Evolutionary conservation across 768 basidiomycete genomes (phyloP).

Genomic region (Amanita exitialis): DNA sequence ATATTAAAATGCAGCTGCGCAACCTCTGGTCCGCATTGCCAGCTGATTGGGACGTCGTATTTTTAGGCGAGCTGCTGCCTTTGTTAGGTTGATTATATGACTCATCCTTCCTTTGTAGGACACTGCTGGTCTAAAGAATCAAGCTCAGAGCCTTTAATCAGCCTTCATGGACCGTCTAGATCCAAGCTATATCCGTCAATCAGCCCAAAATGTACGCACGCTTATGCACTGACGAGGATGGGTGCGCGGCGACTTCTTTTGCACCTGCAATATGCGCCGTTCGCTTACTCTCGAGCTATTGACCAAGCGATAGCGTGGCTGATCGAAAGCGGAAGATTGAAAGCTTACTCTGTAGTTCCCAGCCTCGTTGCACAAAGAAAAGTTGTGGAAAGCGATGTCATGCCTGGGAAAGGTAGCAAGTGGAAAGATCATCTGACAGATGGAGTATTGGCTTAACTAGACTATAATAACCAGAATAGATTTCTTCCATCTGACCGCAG

Average conservation of each 20-base stretch:
- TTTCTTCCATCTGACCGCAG: not conserved
- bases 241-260: slow-evolving; percentile 55
- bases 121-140: slow-evolving; percentile 76
- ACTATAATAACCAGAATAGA: not conserved
- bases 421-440: slow-evolving; percentile 45
- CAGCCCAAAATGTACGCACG: slow-evolving; percentile 64
- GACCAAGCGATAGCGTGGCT: slow-evolving; percentile 71
- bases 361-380: slow-evolving; percentile 63
- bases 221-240: slow-evolving; percentile 47
- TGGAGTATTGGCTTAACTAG: slow-evolving; percentile 28
- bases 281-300: slow-evolving; percentile 70
- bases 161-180: slow-evolving; percentile 6
- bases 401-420: slow-evolving; percentile 35
- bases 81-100: not conserved
- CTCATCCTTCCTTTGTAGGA: slow-evolving; percentile 27
- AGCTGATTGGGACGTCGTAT: slow-evolving; percentile 61
- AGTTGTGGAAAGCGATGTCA: slow-evolving; percentile 44
- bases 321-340: slow-evolving; percentile 41
- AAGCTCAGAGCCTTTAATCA: slow-evolving; percentile 25
- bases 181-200: slow-evolving; percentile 44
- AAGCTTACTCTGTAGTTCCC: slow-evolving; percentile 56
- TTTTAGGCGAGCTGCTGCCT: slow-evolving; percentile 38
- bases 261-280: slow-evolving; percentile 50
- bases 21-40: slow-evolving; percentile 48
- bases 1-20: slow-evolving; percentile 32